These are phyloP conservation scores for Xylaria flabelliformis DNA, from an alignment of 495 filamentous ascomycete genomes.

Conservation along the genomic window DNA sequence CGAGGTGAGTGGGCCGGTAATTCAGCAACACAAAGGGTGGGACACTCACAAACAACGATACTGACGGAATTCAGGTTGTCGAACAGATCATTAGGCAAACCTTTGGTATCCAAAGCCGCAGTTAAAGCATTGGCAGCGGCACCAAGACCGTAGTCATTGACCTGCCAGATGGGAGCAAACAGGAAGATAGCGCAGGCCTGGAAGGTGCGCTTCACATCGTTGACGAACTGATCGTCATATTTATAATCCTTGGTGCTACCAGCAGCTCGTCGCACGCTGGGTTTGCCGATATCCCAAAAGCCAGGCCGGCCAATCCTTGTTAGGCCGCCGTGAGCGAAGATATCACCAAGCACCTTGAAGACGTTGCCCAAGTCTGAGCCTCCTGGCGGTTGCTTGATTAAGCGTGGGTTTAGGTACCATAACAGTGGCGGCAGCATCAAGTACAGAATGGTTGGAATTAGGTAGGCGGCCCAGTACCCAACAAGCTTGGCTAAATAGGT, in stretches of 20 bases:
- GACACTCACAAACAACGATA: conserved; percentile 62
- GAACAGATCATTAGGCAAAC: conserved; percentile 74
- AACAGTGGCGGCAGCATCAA: conserved; percentile 60
- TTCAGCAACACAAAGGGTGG: background rate
- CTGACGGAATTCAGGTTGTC: conserved; percentile 75
- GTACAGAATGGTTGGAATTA: conserved; percentile 68
- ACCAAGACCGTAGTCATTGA: conserved; percentile 57
- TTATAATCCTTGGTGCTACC: conserved; percentile 50
- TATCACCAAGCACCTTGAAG: conserved; percentile 56
- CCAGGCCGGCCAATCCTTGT: conserved; percentile 57
- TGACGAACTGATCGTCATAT: conserved; percentile 59
- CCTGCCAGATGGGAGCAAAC: conserved; percentile 69
- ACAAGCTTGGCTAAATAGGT: conserved; percentile 55
- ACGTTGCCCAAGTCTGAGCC: conserved; percentile 62
- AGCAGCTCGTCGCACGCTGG: conserved; percentile 55
- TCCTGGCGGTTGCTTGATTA: conserved; percentile 56
- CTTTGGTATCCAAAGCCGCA: conserved; percentile 66
- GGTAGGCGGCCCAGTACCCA: conserved; percentile 75
- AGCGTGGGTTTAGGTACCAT: conserved; percentile 53
- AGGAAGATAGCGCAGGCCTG: conserved; percentile 60
- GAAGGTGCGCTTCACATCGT: conserved; percentile 58
- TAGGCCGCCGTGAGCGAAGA: conserved; percentile 59
- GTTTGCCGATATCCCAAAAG: conserved; percentile 67
- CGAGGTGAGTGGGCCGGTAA: background rate
- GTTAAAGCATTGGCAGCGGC: conserved; percentile 60